Percentiles rank a stretch among this genome's conserved stretches.
Evolutionary conservation across 1,284 basidiomycete genomes (phyloP).

Genomic region (Sanghuangporus sanghuang): DNA sequence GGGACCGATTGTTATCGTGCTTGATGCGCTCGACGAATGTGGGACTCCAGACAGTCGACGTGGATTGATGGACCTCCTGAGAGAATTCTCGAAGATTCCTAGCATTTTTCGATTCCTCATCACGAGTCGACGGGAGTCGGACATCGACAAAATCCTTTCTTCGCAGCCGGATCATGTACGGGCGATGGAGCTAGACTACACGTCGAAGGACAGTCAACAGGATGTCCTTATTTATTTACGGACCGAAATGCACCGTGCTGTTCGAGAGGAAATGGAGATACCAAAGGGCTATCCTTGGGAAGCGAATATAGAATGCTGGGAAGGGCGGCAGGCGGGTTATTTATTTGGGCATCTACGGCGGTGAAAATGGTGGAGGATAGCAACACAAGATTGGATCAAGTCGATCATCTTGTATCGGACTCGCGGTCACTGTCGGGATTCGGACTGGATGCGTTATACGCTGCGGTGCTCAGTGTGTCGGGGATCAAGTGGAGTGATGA

Average conservation of each 20-base stretch:
- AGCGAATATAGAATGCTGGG: neutral
- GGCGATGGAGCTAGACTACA: neutral
- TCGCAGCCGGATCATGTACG: neutral
- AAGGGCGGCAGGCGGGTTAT: neutral
- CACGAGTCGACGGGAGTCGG: neutral
- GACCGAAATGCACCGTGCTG: neutral
- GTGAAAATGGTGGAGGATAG: neutral
- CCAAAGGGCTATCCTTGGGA: neutral
- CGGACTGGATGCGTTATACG: neutral
- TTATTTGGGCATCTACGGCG: conserved; percentile 3
- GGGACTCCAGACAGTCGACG: neutral
- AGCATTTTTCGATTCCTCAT: conserved; percentile 1
- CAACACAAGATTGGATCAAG: neutral
- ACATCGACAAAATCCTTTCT: neutral
- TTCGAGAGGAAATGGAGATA: neutral
- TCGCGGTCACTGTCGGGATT: neutral
- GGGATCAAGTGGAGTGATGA: neutral
- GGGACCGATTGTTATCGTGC: neutral
- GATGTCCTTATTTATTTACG: neutral
- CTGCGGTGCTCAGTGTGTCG: neutral
- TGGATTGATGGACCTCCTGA: neutral
- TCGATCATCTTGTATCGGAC: neutral
- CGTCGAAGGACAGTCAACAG: neutral
- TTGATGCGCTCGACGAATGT: conserved; percentile 9
- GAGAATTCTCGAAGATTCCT: neutral